phyloP scores from a whole-genome alignment of 768 basidiomycete genomes.

The Russula lepida region DNA sequence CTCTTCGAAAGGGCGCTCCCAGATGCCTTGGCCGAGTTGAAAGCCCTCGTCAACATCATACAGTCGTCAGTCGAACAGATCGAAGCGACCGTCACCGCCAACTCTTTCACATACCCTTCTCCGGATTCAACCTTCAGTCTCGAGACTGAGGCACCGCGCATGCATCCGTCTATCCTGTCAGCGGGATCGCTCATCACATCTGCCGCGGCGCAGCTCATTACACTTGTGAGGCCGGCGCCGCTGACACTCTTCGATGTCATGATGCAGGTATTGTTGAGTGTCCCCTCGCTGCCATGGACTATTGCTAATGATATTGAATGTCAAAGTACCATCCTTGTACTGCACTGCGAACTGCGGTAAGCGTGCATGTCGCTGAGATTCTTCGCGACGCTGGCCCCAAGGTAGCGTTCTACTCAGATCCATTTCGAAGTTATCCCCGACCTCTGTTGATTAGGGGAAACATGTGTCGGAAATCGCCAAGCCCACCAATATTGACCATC shows the following conservation, averaged over 20 bases:
- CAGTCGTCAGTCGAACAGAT: conserved; percentile 5
- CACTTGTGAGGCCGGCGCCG: conserved; percentile 1
- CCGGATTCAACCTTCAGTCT: background rate
- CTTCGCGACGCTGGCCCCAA: conserved; percentile 16
- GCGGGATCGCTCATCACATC: conserved; percentile 7
- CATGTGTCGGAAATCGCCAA: conserved; percentile 34
- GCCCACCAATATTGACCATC: conserved; percentile 26
- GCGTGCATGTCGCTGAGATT: conserved; percentile 15
- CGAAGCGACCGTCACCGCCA: background rate
- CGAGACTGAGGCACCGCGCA: conserved; percentile 1
- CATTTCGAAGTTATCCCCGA: too few relatives aligned
- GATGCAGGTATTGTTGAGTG: background rate
- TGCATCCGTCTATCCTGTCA: background rate
- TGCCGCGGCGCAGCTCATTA: conserved; percentile 1
- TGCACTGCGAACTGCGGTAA: background rate
- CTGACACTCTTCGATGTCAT: background rate
- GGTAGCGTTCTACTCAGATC: background rate
- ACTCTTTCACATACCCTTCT: background rate
- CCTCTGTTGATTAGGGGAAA: conserved; percentile 26
- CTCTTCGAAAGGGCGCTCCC: background rate
- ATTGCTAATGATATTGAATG: background rate
- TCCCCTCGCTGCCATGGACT: background rate
- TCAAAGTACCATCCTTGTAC: background rate
- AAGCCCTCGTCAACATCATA: conserved; percentile 1
- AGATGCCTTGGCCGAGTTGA: background rate